Base-by-base conservation (phyloP, 1,284 basidiomycete genomes). In the Coniophora puteana region DNA sequence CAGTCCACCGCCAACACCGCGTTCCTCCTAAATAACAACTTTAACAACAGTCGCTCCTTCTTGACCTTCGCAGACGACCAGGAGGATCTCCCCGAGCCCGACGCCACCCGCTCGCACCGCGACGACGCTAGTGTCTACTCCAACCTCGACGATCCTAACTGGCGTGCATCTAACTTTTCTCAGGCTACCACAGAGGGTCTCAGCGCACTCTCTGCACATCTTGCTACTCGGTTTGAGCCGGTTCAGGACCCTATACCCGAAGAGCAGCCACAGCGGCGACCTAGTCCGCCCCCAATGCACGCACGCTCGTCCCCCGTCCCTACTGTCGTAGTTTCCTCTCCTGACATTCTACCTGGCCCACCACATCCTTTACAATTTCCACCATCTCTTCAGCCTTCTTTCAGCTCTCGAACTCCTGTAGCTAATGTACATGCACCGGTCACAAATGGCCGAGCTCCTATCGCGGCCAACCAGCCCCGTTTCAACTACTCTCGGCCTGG, bases 401-500 rank as follows among this genome's bases (percentile, higher is more conserved):
- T 46, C 11, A 33, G 14, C 22, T 10, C 36, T 18, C 7, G 45
- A 38, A n/a, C 42, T 55, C 8, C 35, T 44, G 52, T 55, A 40
- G 44, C 61, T 44, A 47, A 49, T 5, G 36, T 40, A 40, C 45
- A 14, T 33, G 21, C 16, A 5, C 17, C 33, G n/a, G 17, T 20
- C 8, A 5, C 17, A 5, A 14, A 35, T 13, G 62, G 62, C 22
- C 53, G 60, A 38, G 53, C 53, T 35, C 67, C 65, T 10, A 59
- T 69, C 26, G 58, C 65, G 30, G 53, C 58, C 31, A 50, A 58
- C 32, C 63, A 68, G 17, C 58, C 67, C 13, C 60, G 62, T 11
- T 52, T 67, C 27, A 81, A 80, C 52, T 80, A 76, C 51, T 80
- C 80, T 16, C 63, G 74, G 38, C 78, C 78, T 33, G 68, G 67